Conservation (phyloP, 768 basidiomycete genomes). For the Leucocoprinus leucothites region DNA sequence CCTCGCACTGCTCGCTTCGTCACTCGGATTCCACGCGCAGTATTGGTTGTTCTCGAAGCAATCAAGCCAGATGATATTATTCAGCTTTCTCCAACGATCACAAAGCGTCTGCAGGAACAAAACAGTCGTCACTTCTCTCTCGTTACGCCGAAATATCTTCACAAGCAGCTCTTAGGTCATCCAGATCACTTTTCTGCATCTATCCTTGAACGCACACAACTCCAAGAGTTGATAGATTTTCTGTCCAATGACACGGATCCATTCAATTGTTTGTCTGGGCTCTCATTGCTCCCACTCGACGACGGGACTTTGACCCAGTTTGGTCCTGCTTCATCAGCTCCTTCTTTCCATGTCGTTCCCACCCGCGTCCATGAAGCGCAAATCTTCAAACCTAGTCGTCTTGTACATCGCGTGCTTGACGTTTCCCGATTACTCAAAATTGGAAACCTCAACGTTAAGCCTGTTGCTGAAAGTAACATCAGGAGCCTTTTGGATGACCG, state of each 20-base stretch:
- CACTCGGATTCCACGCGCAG: neutral
- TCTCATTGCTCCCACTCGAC: slow-evolving; percentile 34
- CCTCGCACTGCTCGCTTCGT: neutral
- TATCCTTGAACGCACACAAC: slow-evolving; percentile 21
- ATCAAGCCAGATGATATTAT: neutral
- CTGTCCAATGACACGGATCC: slow-evolving; percentile 17
- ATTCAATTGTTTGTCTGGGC: slow-evolving; percentile 22
- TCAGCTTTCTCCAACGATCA: neutral
- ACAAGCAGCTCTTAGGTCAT: slow-evolving; percentile 2
- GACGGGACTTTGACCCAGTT: slow-evolving; percentile 29
- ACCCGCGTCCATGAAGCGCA: slow-evolving; percentile 3
- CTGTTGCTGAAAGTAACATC: neutral
- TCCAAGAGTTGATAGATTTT: slow-evolving; percentile 26
- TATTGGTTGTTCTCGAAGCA: neutral
- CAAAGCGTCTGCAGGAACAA: neutral
- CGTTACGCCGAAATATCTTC: slow-evolving; percentile 5
- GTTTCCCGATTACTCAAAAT: neutral
- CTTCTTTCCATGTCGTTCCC: slow-evolving; percentile 28
- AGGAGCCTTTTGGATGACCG: neutral
- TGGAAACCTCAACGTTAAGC: slow-evolving; percentile 1
- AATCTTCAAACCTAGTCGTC: slow-evolving; percentile 21
- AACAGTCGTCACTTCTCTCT: neutral
- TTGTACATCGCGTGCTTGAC: neutral
- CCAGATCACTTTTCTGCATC: slow-evolving; percentile 6
- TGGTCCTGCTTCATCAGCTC: slow-evolving; percentile 7